Base-by-base conservation (phyloP, 805 yeast species). In the Candida ficus region DNA sequence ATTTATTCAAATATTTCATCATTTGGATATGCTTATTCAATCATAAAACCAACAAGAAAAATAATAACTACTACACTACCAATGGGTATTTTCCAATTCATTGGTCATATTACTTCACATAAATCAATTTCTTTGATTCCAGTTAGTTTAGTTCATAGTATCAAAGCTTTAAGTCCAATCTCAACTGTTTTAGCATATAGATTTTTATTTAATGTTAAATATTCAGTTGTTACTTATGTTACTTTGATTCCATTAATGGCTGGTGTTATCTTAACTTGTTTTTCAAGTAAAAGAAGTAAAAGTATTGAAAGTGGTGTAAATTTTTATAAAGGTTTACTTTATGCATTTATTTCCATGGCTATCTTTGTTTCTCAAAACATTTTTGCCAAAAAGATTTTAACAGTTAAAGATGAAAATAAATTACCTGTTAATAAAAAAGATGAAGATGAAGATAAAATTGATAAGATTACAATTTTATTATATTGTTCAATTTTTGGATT, bases 71-170 rank as follows among this genome's bases (percentile, higher is more conserved):
- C 88, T 12, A 87, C 95, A 0, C 75, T 87, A 18, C 98, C 98
- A 16, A 88, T 91, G 95, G 98, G 97, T 7, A 67, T 80, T 45
- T 93, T 91, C 65, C 98, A 91, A 66, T 85, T 91, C 50, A 68
- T 82, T 17, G 99, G 98, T 17, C 98, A 91, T 61, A 78, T 90
- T 46, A 77, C 95, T 12, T 78, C 95, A 7, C 96, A 90, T 59
- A 84, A 85, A 57, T 91, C 98, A n/a, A 89, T 96, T 3, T 75
- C 90, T 2, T 62, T 85, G 45, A 86, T 93, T 38, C 96, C 96
- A 0, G 96, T 93, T n/a, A 85, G 96, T 5, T 66, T 90, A 48
- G 97, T 93, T 17, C 97, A 91, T 61, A 89, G 97, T 8, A 80
- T 91, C 52, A 93, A 93, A 65, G 93, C 96, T 2, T 67, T 91